A percentile compares a stretch with the other conserved stretches of the same genome.
phyloP scores from a whole-genome alignment of 1,284 basidiomycete genomes.

The Papiliotrema flavescens region DNA sequence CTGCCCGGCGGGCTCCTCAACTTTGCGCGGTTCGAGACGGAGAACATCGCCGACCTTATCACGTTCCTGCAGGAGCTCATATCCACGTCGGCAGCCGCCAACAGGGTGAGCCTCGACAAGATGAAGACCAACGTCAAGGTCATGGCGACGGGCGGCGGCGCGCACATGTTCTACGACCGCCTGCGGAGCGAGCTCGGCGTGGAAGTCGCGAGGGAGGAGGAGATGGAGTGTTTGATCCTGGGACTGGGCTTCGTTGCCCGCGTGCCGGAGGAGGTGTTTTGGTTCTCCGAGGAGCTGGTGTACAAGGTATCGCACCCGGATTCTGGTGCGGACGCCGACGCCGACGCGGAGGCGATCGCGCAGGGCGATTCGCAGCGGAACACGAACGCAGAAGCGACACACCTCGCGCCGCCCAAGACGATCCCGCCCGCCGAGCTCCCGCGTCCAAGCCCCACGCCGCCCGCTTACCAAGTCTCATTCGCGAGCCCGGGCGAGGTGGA shows the following conservation, averaged over 20 bases:
- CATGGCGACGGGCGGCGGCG: conserved; percentile 96
- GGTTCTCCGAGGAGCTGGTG: conserved; percentile 96
- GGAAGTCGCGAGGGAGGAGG: conserved; percentile 86
- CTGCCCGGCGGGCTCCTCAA: conserved; percentile 96
- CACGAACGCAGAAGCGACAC: not conserved
- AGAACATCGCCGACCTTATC: conserved; percentile 80
- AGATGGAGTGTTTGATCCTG: conserved; percentile 98
- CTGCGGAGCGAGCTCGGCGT: conserved; percentile 74
- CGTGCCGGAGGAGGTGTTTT: conserved; percentile 97
- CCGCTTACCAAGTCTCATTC: conserved; percentile 84
- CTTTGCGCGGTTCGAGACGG: conserved; percentile 96
- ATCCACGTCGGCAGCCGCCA: conserved; percentile 77
- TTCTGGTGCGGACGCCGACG: not conserved
- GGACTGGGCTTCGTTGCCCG: conserved; percentile 92
- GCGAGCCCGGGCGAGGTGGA: conserved; percentile 57
- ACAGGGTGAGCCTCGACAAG: conserved; percentile 80
- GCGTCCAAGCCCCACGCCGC: conserved; percentile 87
- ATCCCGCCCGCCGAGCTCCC: conserved; percentile 57
- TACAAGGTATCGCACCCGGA: conserved; percentile 70
- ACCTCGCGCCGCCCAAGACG: conserved; percentile 11
- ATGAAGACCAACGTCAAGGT: conserved; percentile 95
- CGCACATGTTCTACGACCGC: conserved; percentile 86
- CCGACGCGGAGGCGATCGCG: too few species aligned
- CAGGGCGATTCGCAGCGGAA: conserved; percentile 4
- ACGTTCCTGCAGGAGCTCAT: conserved; percentile 86